These are phyloP conservation scores for Colletotrichum tropicale DNA, from an alignment of 2,329 filamentous ascomycete genomes.

Conservation along the genomic window DNA sequence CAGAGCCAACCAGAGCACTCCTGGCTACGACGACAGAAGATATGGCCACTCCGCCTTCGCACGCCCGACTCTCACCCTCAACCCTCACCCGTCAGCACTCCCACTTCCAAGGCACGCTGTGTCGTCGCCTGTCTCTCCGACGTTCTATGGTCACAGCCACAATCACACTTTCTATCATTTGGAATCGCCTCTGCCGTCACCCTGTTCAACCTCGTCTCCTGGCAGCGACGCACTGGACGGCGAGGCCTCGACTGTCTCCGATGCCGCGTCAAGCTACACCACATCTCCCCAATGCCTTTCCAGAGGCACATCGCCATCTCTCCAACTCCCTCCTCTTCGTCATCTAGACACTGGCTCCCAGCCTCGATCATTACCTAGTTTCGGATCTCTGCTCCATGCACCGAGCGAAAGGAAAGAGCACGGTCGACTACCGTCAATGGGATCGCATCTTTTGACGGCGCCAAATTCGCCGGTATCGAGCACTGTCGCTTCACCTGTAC, in stretches of 20 bases:
- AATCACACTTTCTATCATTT: conserved; percentile 26
- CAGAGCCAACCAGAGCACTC: conserved; percentile 30
- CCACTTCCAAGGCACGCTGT: conserved; percentile 14
- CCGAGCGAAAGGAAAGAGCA: conserved; percentile 14
- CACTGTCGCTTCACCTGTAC: conserved; percentile 11
- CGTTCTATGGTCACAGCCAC: conserved; percentile 18
- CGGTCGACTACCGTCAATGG: background rate
- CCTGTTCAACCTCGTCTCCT: conserved; percentile 51
- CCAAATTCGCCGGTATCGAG: conserved; percentile 34
- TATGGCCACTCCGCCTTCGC: background rate
- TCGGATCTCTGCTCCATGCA: conserved; percentile 24
- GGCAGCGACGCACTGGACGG: conserved; percentile 59
- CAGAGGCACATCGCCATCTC: conserved; percentile 38
- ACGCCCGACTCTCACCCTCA: conserved; percentile 33
- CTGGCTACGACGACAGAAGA: conserved; percentile 23
- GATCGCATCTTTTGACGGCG: conserved; percentile 32
- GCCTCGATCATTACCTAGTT: conserved; percentile 29
- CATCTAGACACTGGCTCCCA: conserved; percentile 12
- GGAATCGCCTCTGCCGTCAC: conserved; percentile 40
- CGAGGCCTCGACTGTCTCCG: conserved; percentile 74
- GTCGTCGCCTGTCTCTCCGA: conserved; percentile 21
- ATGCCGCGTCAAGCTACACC: conserved; percentile 67
- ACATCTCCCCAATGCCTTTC: conserved; percentile 54
- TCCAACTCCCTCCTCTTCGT: conserved; percentile 45
- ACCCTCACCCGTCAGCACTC: conserved; percentile 21